These are phyloP conservation scores for Hamamelis virginiana DNA, from an alignment of 164 flowering plant genomes.

Conservation along the genomic window DNA sequence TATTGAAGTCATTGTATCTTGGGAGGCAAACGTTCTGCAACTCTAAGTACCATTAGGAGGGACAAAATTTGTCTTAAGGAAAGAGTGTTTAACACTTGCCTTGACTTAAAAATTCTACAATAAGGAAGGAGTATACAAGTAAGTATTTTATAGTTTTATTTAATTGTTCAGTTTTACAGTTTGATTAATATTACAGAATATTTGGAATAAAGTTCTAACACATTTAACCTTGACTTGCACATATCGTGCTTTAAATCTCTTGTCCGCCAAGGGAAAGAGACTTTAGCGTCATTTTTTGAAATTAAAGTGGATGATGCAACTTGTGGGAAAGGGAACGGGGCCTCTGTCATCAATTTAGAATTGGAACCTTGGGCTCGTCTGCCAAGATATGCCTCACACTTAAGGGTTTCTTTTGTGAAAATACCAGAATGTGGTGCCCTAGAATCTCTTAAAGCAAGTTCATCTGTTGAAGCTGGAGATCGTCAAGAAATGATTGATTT, in stretches of 20 bases:
- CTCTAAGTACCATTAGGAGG: too few species aligned
- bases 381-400: constrained; percentile 80
- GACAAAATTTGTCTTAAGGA: too few species aligned
- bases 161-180: too few species aligned
- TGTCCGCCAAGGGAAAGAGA: constrained; percentile 57
- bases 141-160: too few species aligned
- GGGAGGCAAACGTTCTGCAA: too few species aligned
- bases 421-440: constrained; percentile 85
- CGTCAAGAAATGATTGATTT: constrained; percentile 80
- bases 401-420: constrained; percentile 84
- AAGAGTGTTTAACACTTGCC: too few species aligned
- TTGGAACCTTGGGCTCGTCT: constrained; percentile 42
- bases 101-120: too few species aligned
- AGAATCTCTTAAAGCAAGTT: constrained; percentile 55
- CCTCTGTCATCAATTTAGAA: constrained; percentile 33
- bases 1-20: too few species aligned
- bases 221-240: constrained; percentile 81
- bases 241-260: constrained; percentile 62
- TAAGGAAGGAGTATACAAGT: too few species aligned
- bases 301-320: constrained; percentile 25
- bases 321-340: constrained; percentile 18
- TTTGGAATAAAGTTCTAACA: too few species aligned
- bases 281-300: constrained; percentile 49
- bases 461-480: constrained; percentile 63
- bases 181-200: too few species aligned